Evolutionary conservation across 2,329 filamentous ascomycete species (phyloP).

Genomic region (Diaporthe velutina): DNA sequence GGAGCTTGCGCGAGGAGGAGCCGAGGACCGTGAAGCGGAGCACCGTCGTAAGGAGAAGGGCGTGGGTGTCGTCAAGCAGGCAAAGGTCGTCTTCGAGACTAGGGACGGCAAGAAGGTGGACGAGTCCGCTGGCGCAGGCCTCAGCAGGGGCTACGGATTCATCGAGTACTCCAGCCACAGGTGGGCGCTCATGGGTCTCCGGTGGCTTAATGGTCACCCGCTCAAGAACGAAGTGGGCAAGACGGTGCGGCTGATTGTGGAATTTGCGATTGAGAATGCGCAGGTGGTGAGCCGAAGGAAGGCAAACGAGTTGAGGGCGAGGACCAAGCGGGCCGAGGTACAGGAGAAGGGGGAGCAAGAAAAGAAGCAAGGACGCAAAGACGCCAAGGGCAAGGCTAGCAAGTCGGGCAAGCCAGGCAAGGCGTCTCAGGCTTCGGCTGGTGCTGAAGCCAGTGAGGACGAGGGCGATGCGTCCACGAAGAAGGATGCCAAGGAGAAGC

Average conservation of each 20-base stretch:
- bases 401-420: slow-evolving; percentile 43
- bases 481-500: slow-evolving; percentile 49
- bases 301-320: slow-evolving; percentile 66
- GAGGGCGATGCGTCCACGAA: slow-evolving; percentile 38
- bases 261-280: slow-evolving; percentile 98
- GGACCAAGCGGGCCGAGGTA: slow-evolving; percentile 32
- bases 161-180: slow-evolving; percentile 96
- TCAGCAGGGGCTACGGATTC: slow-evolving; percentile 95
- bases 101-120: slow-evolving; percentile 85
- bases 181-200: slow-evolving; percentile 92
- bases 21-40: slow-evolving; percentile 85
- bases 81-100: slow-evolving; percentile 95
- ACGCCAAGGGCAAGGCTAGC: slow-evolving; percentile 40
- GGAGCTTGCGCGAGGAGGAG: slow-evolving; percentile 83
- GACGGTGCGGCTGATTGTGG: slow-evolving; percentile 91
- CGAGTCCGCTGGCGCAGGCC: slow-evolving; percentile 81
- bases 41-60: slow-evolving; percentile 82
- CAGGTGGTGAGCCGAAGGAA: slow-evolving; percentile 89
- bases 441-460: slow-evolving; percentile 29
- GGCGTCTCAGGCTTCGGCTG: slow-evolving; percentile 41
- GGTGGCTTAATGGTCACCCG: slow-evolving; percentile 89
- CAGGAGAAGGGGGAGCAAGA: slow-evolving; percentile 34
- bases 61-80: slow-evolving; percentile 89
- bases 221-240: slow-evolving; percentile 75
- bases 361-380: slow-evolving; percentile 47